A percentile compares a stretch with the other conserved stretches of the same genome.
Evolutionary conservation across 495 filamentous ascomycete species (phyloP).

Genomic region (Cairneyella variabilis): DNA sequence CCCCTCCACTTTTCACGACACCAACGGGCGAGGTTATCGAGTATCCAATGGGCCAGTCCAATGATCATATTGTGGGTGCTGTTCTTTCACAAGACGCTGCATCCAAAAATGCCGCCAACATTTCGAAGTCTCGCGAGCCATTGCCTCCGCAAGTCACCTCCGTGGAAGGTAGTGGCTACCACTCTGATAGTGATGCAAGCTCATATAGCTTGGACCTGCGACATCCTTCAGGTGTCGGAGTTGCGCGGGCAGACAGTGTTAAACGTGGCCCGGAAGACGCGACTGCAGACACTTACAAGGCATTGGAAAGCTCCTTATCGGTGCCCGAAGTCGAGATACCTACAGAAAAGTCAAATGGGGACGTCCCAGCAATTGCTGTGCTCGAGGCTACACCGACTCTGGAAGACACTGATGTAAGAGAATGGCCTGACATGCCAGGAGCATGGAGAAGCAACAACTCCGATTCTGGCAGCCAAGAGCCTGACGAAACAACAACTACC

Average conservation of each 20-base stretch:
- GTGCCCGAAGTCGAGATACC: background rate
- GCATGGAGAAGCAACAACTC: constrained; percentile 25
- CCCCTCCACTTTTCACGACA: constrained; percentile 18
- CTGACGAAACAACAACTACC: background rate
- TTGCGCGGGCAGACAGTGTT: background rate
- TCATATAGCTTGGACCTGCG: background rate
- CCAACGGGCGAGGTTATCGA: constrained; percentile 23
- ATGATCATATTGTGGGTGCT: constrained; percentile 60
- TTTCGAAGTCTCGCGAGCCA: constrained; percentile 49
- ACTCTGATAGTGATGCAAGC: constrained; percentile 17
- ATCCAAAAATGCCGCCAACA: constrained; percentile 40
- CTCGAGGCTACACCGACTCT: constrained; percentile 38
- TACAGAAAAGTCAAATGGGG: background rate
- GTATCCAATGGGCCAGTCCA: constrained; percentile 43
- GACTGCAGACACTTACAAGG: constrained; percentile 3
- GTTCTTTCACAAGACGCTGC: constrained; percentile 52
- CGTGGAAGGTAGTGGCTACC: constrained; percentile 47
- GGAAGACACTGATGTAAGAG: constrained; percentile 27
- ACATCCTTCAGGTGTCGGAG: background rate
- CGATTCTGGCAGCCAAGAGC: constrained; percentile 28
- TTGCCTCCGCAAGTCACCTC: constrained; percentile 64
- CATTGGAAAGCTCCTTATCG: background rate
- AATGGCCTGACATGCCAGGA: constrained; percentile 38
- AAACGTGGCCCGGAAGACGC: background rate
- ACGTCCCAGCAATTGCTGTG: constrained; percentile 42